Conservation (phyloP, 139 green algal genomes). For the Chlamydomonas sphaeroides region DNA sequence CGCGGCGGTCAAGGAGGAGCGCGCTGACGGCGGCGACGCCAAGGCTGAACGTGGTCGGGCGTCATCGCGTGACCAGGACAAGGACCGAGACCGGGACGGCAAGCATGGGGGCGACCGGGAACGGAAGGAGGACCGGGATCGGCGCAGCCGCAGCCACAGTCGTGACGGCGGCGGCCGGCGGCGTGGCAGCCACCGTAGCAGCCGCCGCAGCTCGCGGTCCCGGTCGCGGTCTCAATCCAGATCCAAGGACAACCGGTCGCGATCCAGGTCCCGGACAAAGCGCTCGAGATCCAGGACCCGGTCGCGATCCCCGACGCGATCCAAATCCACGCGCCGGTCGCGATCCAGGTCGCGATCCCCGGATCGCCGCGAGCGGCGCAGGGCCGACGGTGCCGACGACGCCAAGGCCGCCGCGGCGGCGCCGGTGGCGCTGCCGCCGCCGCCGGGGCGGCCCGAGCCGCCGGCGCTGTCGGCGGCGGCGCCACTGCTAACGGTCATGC, state of each 20-base stretch:
- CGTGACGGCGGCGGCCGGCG: too few relatives aligned
- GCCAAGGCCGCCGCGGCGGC: not conserved
- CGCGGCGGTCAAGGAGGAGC: not conserved
- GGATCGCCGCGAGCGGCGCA: not conserved
- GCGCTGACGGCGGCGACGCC: too few relatives aligned
- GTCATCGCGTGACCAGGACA: too few relatives aligned
- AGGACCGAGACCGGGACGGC: too few relatives aligned
- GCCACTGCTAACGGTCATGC: slow-evolving; percentile 17
- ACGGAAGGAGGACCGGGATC: too few relatives aligned
- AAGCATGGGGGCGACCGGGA: too few relatives aligned
- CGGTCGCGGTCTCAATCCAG: not conserved
- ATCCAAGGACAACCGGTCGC: too few relatives aligned
- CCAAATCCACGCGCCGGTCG: not conserved
- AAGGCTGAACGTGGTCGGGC: too few relatives aligned
- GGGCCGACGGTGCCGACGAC: not conserved
- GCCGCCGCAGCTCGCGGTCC: not conserved
- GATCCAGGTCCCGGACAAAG: not conserved
- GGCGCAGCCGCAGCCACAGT: too few relatives aligned
- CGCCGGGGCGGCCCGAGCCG: not conserved
- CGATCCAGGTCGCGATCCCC: not conserved
- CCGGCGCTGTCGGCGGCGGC: not conserved
- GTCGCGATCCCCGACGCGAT: not conserved
- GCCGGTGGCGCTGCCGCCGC: too few relatives aligned
- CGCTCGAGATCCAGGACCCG: not conserved
- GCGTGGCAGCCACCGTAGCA: too few relatives aligned